These are phyloP conservation scores for Citrus cavaleriei DNA, from an alignment of 345 rosid species.

Conservation along the genomic window DNA sequence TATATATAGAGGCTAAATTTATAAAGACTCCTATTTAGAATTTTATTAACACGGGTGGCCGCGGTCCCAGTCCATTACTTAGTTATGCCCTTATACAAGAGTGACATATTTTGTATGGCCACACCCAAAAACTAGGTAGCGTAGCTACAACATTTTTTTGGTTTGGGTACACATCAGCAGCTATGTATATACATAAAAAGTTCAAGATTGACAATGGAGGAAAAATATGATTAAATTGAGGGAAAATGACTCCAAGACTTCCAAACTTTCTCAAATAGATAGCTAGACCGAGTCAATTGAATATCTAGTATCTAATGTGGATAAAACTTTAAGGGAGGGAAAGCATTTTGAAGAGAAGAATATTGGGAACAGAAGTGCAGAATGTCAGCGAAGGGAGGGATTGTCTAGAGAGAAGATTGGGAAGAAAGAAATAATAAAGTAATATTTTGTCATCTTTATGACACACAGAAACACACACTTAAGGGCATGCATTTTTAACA, in stretches of 20 bases:
- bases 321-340: not conserved
- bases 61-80: no score
- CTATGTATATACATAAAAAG: not conserved
- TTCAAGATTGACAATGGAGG: not conserved
- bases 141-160: no score
- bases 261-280: not conserved
- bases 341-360: not conserved
- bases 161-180: not conserved
- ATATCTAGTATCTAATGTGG: not conserved
- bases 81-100: no score
- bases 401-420: slow-evolving; percentile 29
- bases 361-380: slow-evolving; percentile 49
- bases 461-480: not conserved
- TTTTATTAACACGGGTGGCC: no score
- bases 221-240: not conserved
- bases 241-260: not conserved
- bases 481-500: not conserved
- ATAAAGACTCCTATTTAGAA: no score
- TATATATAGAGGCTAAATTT: no score
- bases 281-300: not conserved
- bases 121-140: no score
- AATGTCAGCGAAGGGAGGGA: slow-evolving; percentile 52
- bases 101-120: no score
- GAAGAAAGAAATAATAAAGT: not conserved
- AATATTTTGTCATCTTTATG: not conserved